These are phyloP conservation scores for Oryza brachyantha DNA, from an alignment of 176 grass and related monocot species.

Conservation along the genomic window DNA sequence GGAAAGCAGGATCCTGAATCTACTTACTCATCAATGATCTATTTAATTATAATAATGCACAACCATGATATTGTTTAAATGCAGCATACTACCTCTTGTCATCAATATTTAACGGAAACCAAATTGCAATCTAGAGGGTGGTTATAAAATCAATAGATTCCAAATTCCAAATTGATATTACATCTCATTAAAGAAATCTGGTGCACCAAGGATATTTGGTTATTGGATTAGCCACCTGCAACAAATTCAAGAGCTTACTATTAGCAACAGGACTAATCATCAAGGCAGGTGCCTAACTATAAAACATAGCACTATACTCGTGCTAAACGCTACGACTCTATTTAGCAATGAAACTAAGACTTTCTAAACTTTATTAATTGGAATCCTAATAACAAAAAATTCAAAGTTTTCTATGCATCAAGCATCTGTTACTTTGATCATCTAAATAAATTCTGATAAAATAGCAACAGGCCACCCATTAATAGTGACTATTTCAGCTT, in stretches of 20 bases:
- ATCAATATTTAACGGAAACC: not conserved
- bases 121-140: not conserved
- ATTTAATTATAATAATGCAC: not conserved
- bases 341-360: too few species aligned
- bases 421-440: too few species aligned
- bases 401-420: too few species aligned
- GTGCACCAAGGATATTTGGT: conserved; percentile 83
- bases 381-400: too few species aligned
- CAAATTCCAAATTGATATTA: not conserved
- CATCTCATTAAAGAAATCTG: not conserved
- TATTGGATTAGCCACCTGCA: conserved; percentile 95
- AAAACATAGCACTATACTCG: too few species aligned
- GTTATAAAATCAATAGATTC: not conserved
- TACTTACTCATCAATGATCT: not conserved
- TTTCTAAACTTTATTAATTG: too few species aligned
- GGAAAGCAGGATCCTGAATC: not conserved
- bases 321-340: too few species aligned
- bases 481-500: too few species aligned
- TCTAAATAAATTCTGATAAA: too few species aligned
- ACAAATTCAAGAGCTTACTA: not conserved
- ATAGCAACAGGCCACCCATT: too few species aligned
- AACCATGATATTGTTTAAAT: not conserved
- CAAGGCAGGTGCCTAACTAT: not conserved
- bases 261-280: not conserved
- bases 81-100: not conserved